Conservation (phyloP, 192 early-diverging fungal species). For the Gonapodya prolifera region DNA sequence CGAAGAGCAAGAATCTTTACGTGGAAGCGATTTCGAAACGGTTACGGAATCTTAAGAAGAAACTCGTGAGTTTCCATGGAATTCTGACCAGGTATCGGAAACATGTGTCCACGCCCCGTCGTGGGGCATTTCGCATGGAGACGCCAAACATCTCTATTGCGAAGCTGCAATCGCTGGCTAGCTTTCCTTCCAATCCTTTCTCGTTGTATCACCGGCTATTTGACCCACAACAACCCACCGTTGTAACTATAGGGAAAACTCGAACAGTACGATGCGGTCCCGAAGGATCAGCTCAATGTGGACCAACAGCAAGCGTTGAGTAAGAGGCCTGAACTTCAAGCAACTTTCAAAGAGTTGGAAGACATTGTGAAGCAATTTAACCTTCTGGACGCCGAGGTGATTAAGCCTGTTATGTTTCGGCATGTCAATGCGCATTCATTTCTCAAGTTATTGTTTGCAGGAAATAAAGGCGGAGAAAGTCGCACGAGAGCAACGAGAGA, state of each 20-base stretch:
- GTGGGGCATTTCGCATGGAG: no score
- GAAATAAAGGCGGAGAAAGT: background rate
- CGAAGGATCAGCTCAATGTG: slow-evolving; percentile 19
- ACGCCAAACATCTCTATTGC: no score
- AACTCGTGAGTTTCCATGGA: slow-evolving; percentile 15
- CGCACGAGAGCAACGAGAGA: background rate
- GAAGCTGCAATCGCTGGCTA: no score
- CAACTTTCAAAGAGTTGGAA: slow-evolving; percentile 29
- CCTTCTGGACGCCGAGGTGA: slow-evolving; percentile 21
- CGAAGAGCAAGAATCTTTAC: slow-evolving; percentile 12
- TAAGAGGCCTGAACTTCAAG: slow-evolving; percentile 24
- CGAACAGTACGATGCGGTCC: slow-evolving; percentile 24
- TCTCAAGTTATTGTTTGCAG: background rate
- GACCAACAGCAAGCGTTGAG: slow-evolving; percentile 31
- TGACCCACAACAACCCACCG: no score
- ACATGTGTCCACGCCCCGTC: no score
- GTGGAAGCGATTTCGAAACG: slow-evolving; percentile 21
- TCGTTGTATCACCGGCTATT: no score
- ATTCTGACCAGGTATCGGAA: no score
- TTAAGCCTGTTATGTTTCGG: background rate
- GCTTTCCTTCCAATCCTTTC: no score
- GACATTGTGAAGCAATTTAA: slow-evolving; percentile 23
- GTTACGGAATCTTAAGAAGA: slow-evolving; percentile 19
- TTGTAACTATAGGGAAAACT: slow-evolving; percentile 21
- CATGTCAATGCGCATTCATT: no score